Percentiles rank a stretch among this genome's conserved stretches.
phyloP scores from a whole-genome alignment of 352 stramenopile species.

The Pilasporangium apinafurcum region DNA sequence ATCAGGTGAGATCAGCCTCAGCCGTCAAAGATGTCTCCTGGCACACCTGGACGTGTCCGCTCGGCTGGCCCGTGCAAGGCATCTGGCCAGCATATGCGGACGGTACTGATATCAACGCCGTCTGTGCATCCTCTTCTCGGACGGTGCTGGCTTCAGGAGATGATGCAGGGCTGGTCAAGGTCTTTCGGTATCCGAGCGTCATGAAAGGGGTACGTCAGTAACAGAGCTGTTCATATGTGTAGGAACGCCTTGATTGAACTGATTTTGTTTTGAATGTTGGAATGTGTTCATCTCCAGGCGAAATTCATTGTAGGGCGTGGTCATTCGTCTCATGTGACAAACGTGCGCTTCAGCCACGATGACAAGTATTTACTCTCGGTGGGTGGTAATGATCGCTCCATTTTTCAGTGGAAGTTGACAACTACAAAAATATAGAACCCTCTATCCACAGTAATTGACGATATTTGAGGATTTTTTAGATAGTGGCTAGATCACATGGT shows the following conservation, averaged over 20 bases:
- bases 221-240: not conserved
- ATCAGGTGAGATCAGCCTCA: slow-evolving; percentile 79
- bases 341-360: slow-evolving; percentile 74
- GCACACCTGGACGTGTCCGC: slow-evolving; percentile 86
- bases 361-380: slow-evolving; percentile 80
- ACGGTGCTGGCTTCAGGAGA: slow-evolving; percentile 76
- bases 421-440: too few relatives aligned
- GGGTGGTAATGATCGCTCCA: slow-evolving; percentile 78
- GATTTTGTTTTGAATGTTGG: not conserved
- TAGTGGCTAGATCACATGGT: too few relatives aligned
- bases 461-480: too few relatives aligned
- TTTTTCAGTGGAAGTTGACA: slow-evolving; percentile 80
- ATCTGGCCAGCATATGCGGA: slow-evolving; percentile 81
- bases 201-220: slow-evolving; percentile 40
- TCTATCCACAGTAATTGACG: too few relatives aligned
- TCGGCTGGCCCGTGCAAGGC: slow-evolving; percentile 90
- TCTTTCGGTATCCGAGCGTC: slow-evolving; percentile 85
- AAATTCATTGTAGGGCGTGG: slow-evolving; percentile 47
- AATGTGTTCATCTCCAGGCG: slow-evolving; percentile 14
- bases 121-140: slow-evolving; percentile 59
- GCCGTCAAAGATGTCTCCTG: slow-evolving; percentile 77
- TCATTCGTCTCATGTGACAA: slow-evolving; percentile 80
- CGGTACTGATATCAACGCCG: slow-evolving; percentile 79
- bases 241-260: not conserved
- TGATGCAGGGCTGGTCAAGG: slow-evolving; percentile 73